phyloP scores from a whole-genome alignment of 805 yeast species.

The Starmerella apis region DNA sequence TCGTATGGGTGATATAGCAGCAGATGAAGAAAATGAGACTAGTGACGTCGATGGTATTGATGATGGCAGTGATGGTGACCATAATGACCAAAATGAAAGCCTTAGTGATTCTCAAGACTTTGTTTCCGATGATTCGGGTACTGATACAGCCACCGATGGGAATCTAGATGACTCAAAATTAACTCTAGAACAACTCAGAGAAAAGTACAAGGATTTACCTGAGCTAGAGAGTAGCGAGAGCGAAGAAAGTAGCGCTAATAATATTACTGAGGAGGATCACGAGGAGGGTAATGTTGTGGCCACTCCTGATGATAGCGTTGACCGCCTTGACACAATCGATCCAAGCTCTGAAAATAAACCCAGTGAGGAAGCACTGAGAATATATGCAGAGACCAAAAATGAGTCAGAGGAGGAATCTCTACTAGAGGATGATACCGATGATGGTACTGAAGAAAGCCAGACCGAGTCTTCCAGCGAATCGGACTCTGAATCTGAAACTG shows the following conservation, averaged over 20 bases:
- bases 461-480: constrained; percentile 17
- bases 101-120: constrained; percentile 31
- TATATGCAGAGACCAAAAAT: constrained; percentile 25
- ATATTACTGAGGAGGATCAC: constrained; percentile 12
- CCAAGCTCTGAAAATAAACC: constrained; percentile 1
- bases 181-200: constrained; percentile 45
- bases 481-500: constrained; percentile 15
- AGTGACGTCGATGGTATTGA: constrained; percentile 32
- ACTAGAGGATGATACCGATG: constrained; percentile 2
- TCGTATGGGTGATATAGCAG: constrained; percentile 40
- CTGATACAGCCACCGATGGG: constrained; percentile 10
- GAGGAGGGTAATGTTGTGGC: too few relatives aligned
- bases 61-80: constrained; percentile 27
- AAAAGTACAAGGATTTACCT: constrained; percentile 43
- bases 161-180: constrained; percentile 40
- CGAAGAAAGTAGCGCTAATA: constrained; percentile 6
- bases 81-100: constrained; percentile 27
- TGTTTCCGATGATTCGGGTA: constrained; percentile 23
- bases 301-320: too few relatives aligned
- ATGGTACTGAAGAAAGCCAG: not conserved
- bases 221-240: constrained; percentile 22
- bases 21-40: constrained; percentile 26
- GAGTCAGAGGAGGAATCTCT: constrained; percentile 20
- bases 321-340: too few relatives aligned
- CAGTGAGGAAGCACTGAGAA: constrained; percentile 12